Base-by-base conservation (phyloP, 1,139 yeast species). In the Taphrina confusa region DNA sequence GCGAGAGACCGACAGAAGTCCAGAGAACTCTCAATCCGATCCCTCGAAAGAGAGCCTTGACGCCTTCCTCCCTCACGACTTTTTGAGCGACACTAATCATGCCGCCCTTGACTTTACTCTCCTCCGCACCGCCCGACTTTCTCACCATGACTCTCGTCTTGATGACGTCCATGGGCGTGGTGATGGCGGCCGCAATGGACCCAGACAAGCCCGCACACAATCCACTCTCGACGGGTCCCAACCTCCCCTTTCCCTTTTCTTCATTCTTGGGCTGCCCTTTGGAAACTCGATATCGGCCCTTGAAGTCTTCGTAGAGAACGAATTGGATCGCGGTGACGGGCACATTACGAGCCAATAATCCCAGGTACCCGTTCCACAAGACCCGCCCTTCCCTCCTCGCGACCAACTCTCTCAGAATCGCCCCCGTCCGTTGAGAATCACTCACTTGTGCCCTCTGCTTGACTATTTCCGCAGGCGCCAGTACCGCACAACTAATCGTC, bases 1-100 rank as follows among this genome's bases (percentile, higher is more conserved):
- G 89, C 28, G 97, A 96, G 20, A 98, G 97, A n/a, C 99, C 99
- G 4, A 95, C 94, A 74, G 95, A 85, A 63, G 92, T 92, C 98
- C 98, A 94, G 81, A 88, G 79, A 0, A 97, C 90, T 71, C 99
- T 78, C 2, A 98, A 97, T 0, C 95, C 96, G 40, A 92, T 79
- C 4, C 99, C 99, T 57, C 80, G 81, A 71, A 83, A 80, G 65
- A 92, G 88, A 0, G 86, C 90, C 5, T 71, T 66, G 57, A 75
- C 72, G 0, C 95, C 95, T 68, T 87, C 95, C 60, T 85, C 88
- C 33, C 70, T 71, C 18, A 80, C 71, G 60, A 90, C 78, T 6
- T 72, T 69, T 45, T 66, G 68, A 1, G 85, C 80, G 61, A 88
- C 72, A 3, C 72, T 67, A 3, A 73, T 45, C 57, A 52, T 0